These are phyloP conservation scores for Cutaneotrichosporon spelunceum DNA, from an alignment of 1,284 basidiomycete genomes.

Conservation along the genomic window DNA sequence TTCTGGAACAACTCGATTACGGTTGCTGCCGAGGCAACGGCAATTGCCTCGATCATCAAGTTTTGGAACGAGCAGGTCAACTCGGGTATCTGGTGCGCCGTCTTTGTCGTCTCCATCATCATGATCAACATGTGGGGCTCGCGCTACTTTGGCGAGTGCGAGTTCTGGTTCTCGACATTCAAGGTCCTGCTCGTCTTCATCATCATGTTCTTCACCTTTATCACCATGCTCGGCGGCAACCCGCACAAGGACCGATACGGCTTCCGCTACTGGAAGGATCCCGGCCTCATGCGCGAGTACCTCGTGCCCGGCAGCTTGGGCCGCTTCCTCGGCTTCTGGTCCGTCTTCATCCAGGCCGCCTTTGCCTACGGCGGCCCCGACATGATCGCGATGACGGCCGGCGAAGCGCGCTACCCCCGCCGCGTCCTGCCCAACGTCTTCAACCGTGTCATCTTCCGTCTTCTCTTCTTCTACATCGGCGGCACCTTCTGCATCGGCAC, in stretches of 20 bases:
- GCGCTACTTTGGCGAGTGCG: conserved; percentile 19
- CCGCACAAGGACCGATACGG: conserved; percentile 57
- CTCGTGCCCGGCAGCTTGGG: conserved; percentile 15
- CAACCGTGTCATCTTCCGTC: conserved; percentile 64
- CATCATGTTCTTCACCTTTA: conserved; percentile 60
- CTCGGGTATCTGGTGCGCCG: conserved; percentile 14
- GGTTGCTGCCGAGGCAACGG: conserved; percentile 16
- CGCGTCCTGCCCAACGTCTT: conserved; percentile 68
- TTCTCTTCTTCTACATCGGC: conserved; percentile 52
- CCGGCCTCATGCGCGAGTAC: conserved; percentile 28
- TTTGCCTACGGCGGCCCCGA: conserved; percentile 45
- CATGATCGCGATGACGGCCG: conserved; percentile 51
- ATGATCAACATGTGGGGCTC: conserved; percentile 21
- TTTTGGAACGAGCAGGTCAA: conserved; percentile 18
- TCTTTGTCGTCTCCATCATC: conserved; percentile 10
- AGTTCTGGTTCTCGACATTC: conserved; percentile 25
- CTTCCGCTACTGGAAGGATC: conserved; percentile 60
- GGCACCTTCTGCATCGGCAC: conserved; percentile 56
- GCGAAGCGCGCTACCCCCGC: conserved; percentile 60
- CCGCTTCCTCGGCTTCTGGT: conserved; percentile 61
- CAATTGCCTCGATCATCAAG: conserved; percentile 15
- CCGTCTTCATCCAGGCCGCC: conserved; percentile 54
- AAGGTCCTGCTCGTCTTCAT: conserved; percentile 21
- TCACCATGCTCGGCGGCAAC: conserved; percentile 69
- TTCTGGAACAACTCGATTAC: conserved; percentile 19